Evolutionary conservation across 2,329 filamentous ascomycete genomes (phyloP).

Genomic region (Colletotrichum tabaci): DNA sequence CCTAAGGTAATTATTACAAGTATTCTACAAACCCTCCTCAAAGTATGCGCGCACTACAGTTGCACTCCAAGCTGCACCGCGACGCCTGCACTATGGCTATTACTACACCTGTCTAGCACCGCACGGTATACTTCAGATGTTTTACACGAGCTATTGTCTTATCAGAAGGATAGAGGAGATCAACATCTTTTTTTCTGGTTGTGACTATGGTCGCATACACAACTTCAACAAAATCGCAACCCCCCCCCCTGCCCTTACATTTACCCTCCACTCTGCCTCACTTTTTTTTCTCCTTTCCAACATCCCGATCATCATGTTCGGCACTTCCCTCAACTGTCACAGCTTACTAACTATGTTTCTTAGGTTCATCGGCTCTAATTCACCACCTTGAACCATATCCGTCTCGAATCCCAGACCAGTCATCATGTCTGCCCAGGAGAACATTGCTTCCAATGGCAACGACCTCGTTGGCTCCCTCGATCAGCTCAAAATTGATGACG

Average conservation of each 20-base stretch:
- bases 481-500: slow-evolving; percentile 76
- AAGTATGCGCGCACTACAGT: neutral
- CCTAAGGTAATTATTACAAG: slow-evolving; percentile 23
- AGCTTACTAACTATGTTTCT: neutral
- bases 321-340: neutral
- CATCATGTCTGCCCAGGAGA: slow-evolving; percentile 76
- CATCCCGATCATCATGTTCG: neutral
- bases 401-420: slow-evolving; percentile 35
- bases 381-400: slow-evolving; percentile 18
- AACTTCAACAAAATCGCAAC: slow-evolving; percentile 5
- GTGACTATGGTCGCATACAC: slow-evolving; percentile 4
- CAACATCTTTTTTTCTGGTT: neutral
- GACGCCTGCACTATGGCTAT: too few species aligned
- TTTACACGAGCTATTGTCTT: neutral
- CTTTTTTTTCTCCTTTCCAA: neutral
- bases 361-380: neutral
- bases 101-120: too few species aligned
- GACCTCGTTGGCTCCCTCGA: slow-evolving; percentile 74
- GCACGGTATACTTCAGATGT: neutral
- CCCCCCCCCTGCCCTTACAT: neutral
- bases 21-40: slow-evolving; percentile 15
- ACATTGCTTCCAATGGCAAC: slow-evolving; percentile 70
- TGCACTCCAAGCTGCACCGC: neutral
- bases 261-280: neutral
- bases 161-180: too few species aligned